Conservation (phyloP, 2,329 filamentous ascomycete species). For the Fusarium poae region DNA sequence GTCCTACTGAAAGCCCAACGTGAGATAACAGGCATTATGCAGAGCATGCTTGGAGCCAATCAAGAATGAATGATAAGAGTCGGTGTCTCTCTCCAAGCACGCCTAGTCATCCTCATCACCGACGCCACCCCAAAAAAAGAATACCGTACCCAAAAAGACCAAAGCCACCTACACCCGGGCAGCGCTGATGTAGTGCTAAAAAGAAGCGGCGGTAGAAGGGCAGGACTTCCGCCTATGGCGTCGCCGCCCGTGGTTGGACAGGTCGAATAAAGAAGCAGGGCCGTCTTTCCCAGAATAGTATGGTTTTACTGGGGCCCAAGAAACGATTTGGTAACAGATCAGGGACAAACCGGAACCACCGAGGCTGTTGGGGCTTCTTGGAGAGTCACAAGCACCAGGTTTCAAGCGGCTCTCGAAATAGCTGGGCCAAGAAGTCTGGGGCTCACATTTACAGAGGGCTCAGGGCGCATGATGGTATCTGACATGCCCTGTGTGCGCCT, state of each 20-base stretch:
- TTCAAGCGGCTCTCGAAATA: slow-evolving; percentile 35
- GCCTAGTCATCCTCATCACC: slow-evolving; percentile 23
- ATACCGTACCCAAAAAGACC: slow-evolving; percentile 29
- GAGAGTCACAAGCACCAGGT: slow-evolving; percentile 35
- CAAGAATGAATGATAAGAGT: slow-evolving; percentile 50
- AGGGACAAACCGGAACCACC: slow-evolving; percentile 46
- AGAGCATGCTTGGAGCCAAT: slow-evolving; percentile 50
- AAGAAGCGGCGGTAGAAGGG: slow-evolving; percentile 31
- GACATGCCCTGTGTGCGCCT: slow-evolving; percentile 33
- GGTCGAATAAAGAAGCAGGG: slow-evolving; percentile 40
- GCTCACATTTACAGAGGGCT: slow-evolving; percentile 17
- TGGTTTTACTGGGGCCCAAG: slow-evolving; percentile 33
- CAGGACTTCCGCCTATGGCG: slow-evolving; percentile 27
- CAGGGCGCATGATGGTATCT: slow-evolving; percentile 38
- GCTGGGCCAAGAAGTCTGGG: slow-evolving; percentile 9
- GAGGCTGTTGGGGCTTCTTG: slow-evolving; percentile 22
- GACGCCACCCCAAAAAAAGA: slow-evolving; percentile 45
- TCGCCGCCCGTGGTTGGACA: slow-evolving; percentile 35
- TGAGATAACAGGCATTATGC: slow-evolving; percentile 54
- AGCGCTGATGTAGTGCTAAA: slow-evolving; percentile 21
- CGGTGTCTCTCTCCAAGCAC: slow-evolving; percentile 28
- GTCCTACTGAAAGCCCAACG: slow-evolving; percentile 32
- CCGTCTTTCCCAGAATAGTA: slow-evolving; percentile 38
- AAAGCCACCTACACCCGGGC: slow-evolving; percentile 29
- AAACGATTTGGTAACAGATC: slow-evolving; percentile 50